These are phyloP conservation scores for Epichloe brachyelytri DNA, from an alignment of 2,329 filamentous ascomycete species.

Conservation along the genomic window DNA sequence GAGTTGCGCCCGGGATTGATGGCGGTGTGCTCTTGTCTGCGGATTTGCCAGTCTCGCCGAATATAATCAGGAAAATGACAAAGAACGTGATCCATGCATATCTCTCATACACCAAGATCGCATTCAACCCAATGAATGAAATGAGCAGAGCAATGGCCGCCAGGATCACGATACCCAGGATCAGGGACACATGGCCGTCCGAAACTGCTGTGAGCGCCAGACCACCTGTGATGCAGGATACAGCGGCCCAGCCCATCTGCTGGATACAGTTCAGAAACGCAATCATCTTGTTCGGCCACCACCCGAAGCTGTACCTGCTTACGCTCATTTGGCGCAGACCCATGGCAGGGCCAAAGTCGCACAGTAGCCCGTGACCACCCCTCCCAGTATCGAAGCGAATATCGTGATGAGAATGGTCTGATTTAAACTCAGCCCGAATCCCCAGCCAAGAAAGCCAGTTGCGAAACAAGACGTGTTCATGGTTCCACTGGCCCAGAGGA, in stretches of 20 bases:
- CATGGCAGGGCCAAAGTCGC: slow-evolving; percentile 36
- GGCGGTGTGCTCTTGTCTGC: slow-evolving; percentile 26
- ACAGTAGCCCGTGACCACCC: slow-evolving; percentile 26
- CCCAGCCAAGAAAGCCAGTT: slow-evolving; percentile 36
- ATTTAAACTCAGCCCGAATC: slow-evolving; percentile 32
- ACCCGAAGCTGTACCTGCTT: slow-evolving; percentile 35
- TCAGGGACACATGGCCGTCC: slow-evolving; percentile 29
- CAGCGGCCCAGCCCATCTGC: slow-evolving; percentile 37
- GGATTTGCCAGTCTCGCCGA: slow-evolving; percentile 28
- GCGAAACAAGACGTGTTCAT: slow-evolving; percentile 39
- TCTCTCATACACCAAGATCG: slow-evolving; percentile 35
- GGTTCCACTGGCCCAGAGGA: slow-evolving; percentile 38
- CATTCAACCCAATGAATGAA: slow-evolving; percentile 37
- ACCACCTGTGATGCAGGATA: slow-evolving; percentile 39
- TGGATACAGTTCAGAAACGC: slow-evolving; percentile 26
- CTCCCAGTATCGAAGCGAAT: slow-evolving; percentile 29
- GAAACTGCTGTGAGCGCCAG: slow-evolving; percentile 33
- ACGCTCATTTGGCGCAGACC: slow-evolving; percentile 39
- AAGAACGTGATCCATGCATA: slow-evolving; percentile 36
- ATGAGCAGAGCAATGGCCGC: slow-evolving; percentile 35
- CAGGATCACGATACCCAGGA: slow-evolving; percentile 40
- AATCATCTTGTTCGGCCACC: slow-evolving; percentile 36
- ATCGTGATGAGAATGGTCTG: slow-evolving; percentile 32
- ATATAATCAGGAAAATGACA: slow-evolving; percentile 35
- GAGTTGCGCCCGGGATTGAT: slow-evolving; percentile 19